Conservation (phyloP, 306 rosid species). For the Coriaria nepalensis region DNA sequence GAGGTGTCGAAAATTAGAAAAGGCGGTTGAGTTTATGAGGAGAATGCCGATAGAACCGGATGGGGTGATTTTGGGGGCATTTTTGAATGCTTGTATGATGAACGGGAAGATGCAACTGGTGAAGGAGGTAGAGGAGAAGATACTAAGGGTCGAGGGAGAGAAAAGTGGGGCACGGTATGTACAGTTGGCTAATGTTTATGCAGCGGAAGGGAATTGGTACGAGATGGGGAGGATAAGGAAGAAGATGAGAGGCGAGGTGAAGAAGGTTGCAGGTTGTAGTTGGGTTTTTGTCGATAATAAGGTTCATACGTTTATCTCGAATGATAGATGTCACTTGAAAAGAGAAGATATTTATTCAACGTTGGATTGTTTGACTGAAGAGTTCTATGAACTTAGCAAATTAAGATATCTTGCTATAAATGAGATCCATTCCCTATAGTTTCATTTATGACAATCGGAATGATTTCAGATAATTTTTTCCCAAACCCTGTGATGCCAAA, state of each 20-base stretch:
- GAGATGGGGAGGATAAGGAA: slow-evolving; percentile 75
- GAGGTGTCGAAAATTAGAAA: slow-evolving; percentile 48
- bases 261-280: slow-evolving; percentile 62
- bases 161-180: slow-evolving; percentile 47
- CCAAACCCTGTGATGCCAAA: too few species aligned
- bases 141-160: slow-evolving; percentile 29
- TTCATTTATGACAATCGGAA: too few species aligned
- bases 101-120: slow-evolving; percentile 40
- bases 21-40: slow-evolving; percentile 39
- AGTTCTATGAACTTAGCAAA: slow-evolving; percentile 14
- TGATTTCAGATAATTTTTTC: too few species aligned
- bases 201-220: slow-evolving; percentile 63
- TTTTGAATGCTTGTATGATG: slow-evolving; percentile 54
- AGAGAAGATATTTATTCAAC: slow-evolving; percentile 38
- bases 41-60: slow-evolving; percentile 44
- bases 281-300: slow-evolving; percentile 57
- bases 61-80: slow-evolving; percentile 51
- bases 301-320: slow-evolving; percentile 52
- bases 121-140: slow-evolving; percentile 36
- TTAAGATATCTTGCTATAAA: too few species aligned
- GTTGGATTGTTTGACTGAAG: slow-evolving; percentile 33
- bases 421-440: too few species aligned
- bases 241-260: slow-evolving; percentile 65
- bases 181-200: slow-evolving; percentile 67
- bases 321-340: slow-evolving; percentile 40